Evolutionary conservation across 305 asterid genomes (phyloP), one percentile per base, ranked within the genome.

Genomic region (Rubia peregrina): DNA sequence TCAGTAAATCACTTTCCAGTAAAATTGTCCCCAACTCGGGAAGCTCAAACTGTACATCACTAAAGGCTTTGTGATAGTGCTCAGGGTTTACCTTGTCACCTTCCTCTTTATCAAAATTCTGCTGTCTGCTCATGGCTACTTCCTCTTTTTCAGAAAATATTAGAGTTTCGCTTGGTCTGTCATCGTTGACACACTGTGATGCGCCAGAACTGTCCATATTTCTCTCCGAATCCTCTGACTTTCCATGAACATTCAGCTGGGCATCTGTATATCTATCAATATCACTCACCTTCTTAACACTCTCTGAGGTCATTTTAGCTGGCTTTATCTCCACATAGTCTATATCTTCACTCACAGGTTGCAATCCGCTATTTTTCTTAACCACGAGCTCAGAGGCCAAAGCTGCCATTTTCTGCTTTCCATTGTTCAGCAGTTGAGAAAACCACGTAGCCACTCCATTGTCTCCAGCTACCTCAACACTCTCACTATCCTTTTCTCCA

Each of bases 361-460:
- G 79, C 53, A 69, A 40, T 42, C 73, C 44, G 59, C 72, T 65
- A 71, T 71, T 69, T 24, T 77, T 75, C 63, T 73, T 82, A 63
- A 77, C 89, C 51, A 76, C 82, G 69, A 76, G 77, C 71, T 73
- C 85, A 75, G 83, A 81, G 71, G 77, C 83, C 77, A 75, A 70
- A 41, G 79, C 80, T 55, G 67, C 75, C 76, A 75, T 60, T 71
- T 75, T 73, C 75, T 75, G 61, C 75, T 84, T 86, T 56, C 65
- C 80, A 57, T 73, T 75, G 72, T 76, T 79, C 62, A 65, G 77
- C 71, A 78, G 70, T 71, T 81, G 86, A 65, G 83, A 46, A 80
- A 67, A 74, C 80, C 73, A 76, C 13, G 48, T 60, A 30, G 65
- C 78, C 78, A 68, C 83, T 68, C 70, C 79, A 78, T 48, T 62